Evolutionary conservation across 1,284 basidiomycete genomes (phyloP).

Genomic region (Cryptococcus hybrid): DNA sequence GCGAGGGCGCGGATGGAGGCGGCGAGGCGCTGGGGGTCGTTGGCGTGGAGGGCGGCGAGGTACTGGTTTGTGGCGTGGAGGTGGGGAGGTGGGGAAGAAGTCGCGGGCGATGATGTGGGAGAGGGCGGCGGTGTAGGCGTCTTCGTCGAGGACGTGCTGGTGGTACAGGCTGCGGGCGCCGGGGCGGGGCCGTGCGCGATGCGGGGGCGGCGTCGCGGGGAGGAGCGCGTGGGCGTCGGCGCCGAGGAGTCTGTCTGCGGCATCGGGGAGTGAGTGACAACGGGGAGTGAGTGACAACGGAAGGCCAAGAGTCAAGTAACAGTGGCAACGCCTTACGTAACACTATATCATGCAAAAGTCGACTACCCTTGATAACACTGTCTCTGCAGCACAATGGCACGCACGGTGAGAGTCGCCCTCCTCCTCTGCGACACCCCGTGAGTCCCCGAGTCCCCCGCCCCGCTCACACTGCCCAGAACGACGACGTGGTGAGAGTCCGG

Average conservation of each 20-base stretch:
- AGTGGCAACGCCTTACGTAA: too few species aligned
- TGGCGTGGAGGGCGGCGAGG: conserved; percentile 69
- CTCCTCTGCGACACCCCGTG: conserved; percentile 49
- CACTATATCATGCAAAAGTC: too few species aligned
- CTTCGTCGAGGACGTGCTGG: conserved; percentile 59
- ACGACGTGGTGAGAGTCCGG: conserved; percentile 43
- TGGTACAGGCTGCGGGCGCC: conserved; percentile 42
- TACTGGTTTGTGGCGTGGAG: conserved; percentile 83
- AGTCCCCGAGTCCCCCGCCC: conserved; percentile 5
- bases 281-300: too few species aligned
- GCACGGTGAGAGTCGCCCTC: conserved; percentile 41
- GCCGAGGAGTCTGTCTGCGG: background rate
- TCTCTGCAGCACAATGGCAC: background rate
- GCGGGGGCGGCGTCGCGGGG: conserved; percentile 25
- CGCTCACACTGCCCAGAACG: conserved; percentile 20
- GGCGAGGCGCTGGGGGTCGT: conserved; percentile 69
- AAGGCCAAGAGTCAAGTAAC: too few species aligned
- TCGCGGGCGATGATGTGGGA: conserved; percentile 93
- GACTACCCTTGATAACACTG: too few species aligned
- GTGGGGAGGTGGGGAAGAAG: conserved; percentile 88
- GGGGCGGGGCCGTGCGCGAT: conserved; percentile 32
- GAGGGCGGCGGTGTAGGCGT: conserved; percentile 90
- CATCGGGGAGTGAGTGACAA: background rate
- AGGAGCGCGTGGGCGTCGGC: conserved; percentile 20
- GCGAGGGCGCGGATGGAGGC: conserved; percentile 71